Percentiles rank a stretch among this genome's conserved stretches.
Evolutionary conservation across 192 early-diverging fungal genomes (phyloP).

Genomic region (Coemansia sp.): DNA sequence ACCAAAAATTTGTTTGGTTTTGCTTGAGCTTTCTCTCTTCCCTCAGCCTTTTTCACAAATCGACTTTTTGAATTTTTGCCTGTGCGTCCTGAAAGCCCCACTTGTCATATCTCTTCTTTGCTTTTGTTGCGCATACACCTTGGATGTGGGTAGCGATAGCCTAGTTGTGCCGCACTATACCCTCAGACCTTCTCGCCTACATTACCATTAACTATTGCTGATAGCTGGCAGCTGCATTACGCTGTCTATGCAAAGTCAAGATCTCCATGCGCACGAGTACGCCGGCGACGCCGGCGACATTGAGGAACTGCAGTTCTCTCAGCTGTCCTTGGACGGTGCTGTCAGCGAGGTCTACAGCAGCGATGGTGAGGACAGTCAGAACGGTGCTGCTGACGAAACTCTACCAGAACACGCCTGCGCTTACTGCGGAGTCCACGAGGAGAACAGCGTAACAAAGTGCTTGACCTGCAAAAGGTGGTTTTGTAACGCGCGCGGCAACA

Average conservation of each 20-base stretch:
- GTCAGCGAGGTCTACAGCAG: slow-evolving; percentile 25
- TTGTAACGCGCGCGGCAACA: slow-evolving; percentile 90
- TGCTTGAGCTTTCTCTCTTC: not conserved
- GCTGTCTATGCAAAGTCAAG: slow-evolving; percentile 8
- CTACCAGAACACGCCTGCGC: slow-evolving; percentile 84
- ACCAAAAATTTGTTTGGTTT: not conserved
- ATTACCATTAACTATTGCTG: not conserved
- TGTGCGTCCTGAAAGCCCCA: not conserved
- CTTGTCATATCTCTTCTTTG: not conserved
- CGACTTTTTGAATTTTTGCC: not conserved
- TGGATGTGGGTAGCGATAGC: slow-evolving; percentile 1
- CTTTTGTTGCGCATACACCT: not conserved
- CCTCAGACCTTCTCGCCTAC: not conserved
- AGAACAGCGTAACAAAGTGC: slow-evolving; percentile 88
- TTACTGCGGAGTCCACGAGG: slow-evolving; percentile 93
- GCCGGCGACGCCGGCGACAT: slow-evolving; percentile 12
- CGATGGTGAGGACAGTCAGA: slow-evolving; percentile 59
- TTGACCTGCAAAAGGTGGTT: slow-evolving; percentile 94
- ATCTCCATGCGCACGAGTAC: not conserved
- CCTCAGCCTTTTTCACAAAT: not conserved
- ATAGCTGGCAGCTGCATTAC: not conserved
- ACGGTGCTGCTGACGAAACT: slow-evolving; percentile 51
- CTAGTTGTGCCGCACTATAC: not conserved
- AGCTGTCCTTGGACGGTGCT: slow-evolving; percentile 27
- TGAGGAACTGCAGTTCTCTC: slow-evolving; percentile 38